Base-by-base conservation (phyloP, 1,284 basidiomycete genomes). In the Athelia psychrophila region DNA sequence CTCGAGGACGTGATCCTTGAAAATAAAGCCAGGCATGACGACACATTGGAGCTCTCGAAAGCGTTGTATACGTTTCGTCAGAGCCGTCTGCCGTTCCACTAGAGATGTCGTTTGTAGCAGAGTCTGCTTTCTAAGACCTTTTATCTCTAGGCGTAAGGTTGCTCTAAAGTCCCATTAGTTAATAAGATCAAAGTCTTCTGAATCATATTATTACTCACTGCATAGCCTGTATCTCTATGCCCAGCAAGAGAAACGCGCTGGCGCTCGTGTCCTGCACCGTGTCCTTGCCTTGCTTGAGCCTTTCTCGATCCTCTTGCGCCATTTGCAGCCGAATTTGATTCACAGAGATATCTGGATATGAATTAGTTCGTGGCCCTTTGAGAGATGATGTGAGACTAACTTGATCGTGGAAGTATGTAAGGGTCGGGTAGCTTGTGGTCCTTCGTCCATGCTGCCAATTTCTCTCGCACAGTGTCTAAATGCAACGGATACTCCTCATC, bases 391-490 rank as follows among this genome's bases (percentile, higher is more conserved):
- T 10, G 22, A 13, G 27, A 19, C 49, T 23, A 5, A 42, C 22
- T 23, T 5, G 38, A 42, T 19, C n/a, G 5, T 5, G 18, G 18
- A 6, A 23, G 5, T 19, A 6, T 23, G 16, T 42, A 42, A 5
- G 38, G 38, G 16, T 42, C 22, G 5, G 8, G 8, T 5, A 8
- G 6, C n/a, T 18, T 42, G 38, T 18, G 38, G 22, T 42, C 38
- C 6, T 23, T 16, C n/a, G 6, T 16, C 38, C 38, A 42, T 6
- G 5, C 18, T 5, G 38, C 16, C 6, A 42, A 45, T 42, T 53
- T 50, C 2, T 18, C 30, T 2, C 24, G 51, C 65, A 65, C 67
- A 33, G 44, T 33, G 1, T 35, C 44, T 3, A 44, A 51, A 46
- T 32, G 18, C 45, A 40, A 9, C 4, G 9, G 45, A 35, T 16